Evolutionary conservation across 257 asterid genomes (phyloP), one percentile per base, ranked within the genome.

Genomic region (Handroanthus guayacan): DNA sequence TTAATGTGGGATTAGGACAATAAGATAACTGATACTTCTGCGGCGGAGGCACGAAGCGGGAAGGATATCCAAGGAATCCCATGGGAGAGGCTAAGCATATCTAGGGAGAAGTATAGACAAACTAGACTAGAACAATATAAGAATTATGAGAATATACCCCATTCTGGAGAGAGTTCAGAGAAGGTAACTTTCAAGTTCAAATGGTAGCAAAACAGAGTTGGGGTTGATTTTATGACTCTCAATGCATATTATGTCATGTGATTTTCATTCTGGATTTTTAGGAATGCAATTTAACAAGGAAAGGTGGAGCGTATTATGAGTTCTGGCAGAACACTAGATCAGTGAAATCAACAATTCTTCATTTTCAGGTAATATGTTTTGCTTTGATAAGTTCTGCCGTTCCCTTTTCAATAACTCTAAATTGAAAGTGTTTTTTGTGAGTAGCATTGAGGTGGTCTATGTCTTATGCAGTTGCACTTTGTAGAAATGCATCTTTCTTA

Each of bases 61-160:
- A 89, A 85, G 79, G 94, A 89, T 77, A 89, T 89, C 68, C 94
- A 89, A 82, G 94, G 94, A 75, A 89, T 89, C 12, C 91, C 88
- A 4, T 89, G 94, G 92, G 89, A 87, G 76, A 84, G 86, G 78
- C 82, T 87, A 18, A 89, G 89, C 82, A 82, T 87, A 67, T 69
- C 86, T 0, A 72, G 93, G 51, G 86, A 86, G 45, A 86, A 83
- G 81, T 88, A 86, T 70, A 88, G 93, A 43, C 85, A 86, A 76
- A 88, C 88, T 71, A 88, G 93, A 78, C 75, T 88, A 68, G 92
- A 88, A 71, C 89, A 86, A 69, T 88, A 86, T 38, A 88, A 86
- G 83, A 88, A 86, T 78, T 88, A 88, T 41, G 93, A 88, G 79
- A 86, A 88, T 67, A 76, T 88, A 14, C 90, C 86, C 12, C 81